Evolutionary conservation across 495 filamentous ascomycete genomes (phyloP), one percentile per base, ranked within the genome.

Genomic region (Podospora pseudocomata): DNA sequence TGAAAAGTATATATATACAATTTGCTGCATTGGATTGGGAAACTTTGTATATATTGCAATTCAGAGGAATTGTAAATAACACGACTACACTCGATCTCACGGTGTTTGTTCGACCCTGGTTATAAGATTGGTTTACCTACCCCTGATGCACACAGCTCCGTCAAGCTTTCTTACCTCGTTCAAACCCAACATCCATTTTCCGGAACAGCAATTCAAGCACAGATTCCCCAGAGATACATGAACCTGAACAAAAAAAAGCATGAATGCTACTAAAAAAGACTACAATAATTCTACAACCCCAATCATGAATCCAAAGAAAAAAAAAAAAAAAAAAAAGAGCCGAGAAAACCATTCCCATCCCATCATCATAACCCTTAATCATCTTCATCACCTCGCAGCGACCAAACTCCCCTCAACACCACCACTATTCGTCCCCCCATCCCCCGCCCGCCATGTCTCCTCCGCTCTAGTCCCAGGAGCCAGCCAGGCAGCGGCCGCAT

Each of bases 391-490:
- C 58, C 68, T 61, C 23, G 70, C 71, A 13, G 63, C 65, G 30
- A 67, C 62, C 49, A 63, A 11, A n/a, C 18, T 27, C 61, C 28
- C 18, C 56, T 39, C 13, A 49, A 5, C 39, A 65, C 23, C 18
- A 61, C 53, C 13, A 49, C 39, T 2, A 5, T 11, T 6, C 3
- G 34, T 39, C 60, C 26, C 27, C 4, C 62, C 67, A 56, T 86
- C 90, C 62, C 80, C 82, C n/a, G 77, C 75, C 60, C 86, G 84
- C 92, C 92, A 95, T 0, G 90, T 94, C 64, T 92, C 88, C 71
- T 96, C 90, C 75, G 92, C 89, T 66, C 85, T 91, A 55, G 91
- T 93, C 3, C 92, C 90, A 4, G 86, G 87, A 15, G 90, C 85
- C 18, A 93, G 74, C 89, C 90, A 93, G 53, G 82, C 81, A 53